phyloP scores from a whole-genome alignment of 2,329 filamentous ascomycete genomes.

The Cryphonectria nitschkei region DNA sequence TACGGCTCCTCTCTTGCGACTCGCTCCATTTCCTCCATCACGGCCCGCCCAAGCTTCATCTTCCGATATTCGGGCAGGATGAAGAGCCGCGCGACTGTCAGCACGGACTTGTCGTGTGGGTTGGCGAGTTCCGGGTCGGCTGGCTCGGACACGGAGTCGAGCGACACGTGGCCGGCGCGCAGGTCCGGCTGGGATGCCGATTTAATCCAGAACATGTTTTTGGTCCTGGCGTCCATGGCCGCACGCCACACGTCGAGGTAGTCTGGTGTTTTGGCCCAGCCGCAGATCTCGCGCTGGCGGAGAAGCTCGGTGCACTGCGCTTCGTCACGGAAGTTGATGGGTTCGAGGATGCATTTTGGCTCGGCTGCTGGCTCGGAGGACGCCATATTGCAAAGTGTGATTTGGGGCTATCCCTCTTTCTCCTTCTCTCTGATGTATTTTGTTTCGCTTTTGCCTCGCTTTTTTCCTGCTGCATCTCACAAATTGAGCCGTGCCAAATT shows the following conservation, averaged over 20 bases:
- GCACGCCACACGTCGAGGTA: conserved; percentile 18
- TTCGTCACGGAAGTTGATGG: conserved; percentile 23
- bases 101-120: conserved; percentile 14
- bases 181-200: conserved; percentile 17
- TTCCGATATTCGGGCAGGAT: conserved; percentile 28
- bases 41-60: conserved; percentile 24
- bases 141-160: conserved; percentile 20
- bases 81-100: conserved; percentile 28
- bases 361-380: neutral
- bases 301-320: conserved; percentile 28
- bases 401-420: neutral
- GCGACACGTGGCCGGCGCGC: conserved; percentile 23
- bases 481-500: neutral
- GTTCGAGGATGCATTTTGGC: conserved; percentile 25
- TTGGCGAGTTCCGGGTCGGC: conserved; percentile 24
- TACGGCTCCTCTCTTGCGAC: conserved; percentile 27
- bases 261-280: conserved; percentile 20
- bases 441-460: neutral
- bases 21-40: conserved; percentile 26
- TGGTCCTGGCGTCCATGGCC: conserved; percentile 11
- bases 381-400: neutral
- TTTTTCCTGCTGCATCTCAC: neutral
- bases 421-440: neutral
- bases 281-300: conserved; percentile 28
- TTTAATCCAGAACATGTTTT: conserved; percentile 27